These are phyloP conservation scores for Ustilago bromivora DNA, from an alignment of 1,284 basidiomycete genomes.

Conservation along the genomic window DNA sequence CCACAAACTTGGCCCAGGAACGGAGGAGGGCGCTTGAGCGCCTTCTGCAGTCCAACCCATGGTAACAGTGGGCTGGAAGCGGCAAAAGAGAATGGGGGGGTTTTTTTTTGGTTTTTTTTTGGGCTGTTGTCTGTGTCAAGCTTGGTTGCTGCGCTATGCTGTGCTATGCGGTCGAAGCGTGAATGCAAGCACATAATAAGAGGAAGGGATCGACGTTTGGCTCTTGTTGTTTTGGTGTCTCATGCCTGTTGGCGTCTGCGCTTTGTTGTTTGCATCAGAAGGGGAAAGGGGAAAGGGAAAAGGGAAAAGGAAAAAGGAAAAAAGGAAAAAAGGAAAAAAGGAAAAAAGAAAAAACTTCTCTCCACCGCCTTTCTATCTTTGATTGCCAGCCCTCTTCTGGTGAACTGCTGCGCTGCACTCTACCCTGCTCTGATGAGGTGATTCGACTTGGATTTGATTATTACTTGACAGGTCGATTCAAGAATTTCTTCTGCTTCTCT, in stretches of 20 bases:
- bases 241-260: neutral
- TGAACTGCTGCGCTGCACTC: neutral
- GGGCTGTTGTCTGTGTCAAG: neutral
- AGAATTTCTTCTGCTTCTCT: neutral
- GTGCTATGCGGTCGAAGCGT: neutral
- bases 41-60: neutral
- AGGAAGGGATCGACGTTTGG: neutral
- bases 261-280: neutral
- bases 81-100: too few species aligned
- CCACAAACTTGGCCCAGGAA: neutral
- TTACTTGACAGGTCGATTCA: neutral
- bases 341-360: neutral
- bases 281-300: neutral
- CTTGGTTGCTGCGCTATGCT: neutral
- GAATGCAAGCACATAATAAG: neutral
- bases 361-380: neutral
- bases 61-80: neutral
- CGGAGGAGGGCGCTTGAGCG: too few species aligned
- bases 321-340: neutral
- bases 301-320: neutral
- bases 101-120: too few species aligned
- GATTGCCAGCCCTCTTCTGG: neutral
- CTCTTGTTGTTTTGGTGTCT: neutral
- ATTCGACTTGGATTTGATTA: constrained; percentile 10
- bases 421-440: neutral